Evolutionary conservation across 495 filamentous ascomycete genomes (phyloP).

Genomic region (Neurospora sp.): DNA sequence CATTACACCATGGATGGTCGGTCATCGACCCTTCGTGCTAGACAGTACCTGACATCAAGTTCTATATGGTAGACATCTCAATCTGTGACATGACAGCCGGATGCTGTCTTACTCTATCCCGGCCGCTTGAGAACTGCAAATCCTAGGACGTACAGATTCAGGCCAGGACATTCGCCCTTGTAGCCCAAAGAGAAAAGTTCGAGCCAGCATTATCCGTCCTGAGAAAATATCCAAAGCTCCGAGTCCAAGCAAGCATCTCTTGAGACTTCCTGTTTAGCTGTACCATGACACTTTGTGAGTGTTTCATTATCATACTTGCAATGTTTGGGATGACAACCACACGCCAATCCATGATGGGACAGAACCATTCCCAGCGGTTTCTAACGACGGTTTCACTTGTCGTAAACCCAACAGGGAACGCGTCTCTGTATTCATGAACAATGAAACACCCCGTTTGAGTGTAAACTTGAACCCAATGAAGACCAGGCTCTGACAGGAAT

Average conservation of each 20-base stretch:
- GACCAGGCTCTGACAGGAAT: not conserved
- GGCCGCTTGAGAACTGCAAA: not conserved
- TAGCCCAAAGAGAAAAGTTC: not conserved
- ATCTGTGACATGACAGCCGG: not conserved
- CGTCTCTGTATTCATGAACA: not conserved
- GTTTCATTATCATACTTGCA: not conserved
- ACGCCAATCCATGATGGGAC: not conserved
- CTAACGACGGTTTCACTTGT: not conserved
- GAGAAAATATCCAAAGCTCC: not conserved
- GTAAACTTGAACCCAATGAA: not conserved
- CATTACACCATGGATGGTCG: not conserved
- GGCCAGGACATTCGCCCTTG: not conserved
- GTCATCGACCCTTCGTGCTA: not conserved
- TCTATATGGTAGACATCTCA: not conserved
- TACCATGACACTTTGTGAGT: not conserved
- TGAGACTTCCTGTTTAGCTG: not conserved
- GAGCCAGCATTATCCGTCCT: not conserved
- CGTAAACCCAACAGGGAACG: not conserved
- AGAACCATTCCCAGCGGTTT: not conserved
- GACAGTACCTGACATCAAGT: not conserved
- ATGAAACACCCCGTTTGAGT: not conserved
- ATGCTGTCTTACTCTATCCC: not conserved
- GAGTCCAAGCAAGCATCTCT: not conserved
- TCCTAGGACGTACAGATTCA: not conserved
- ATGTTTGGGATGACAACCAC: not conserved